These are phyloP conservation scores for Monosporozyma unispora DNA, from an alignment of 805 yeast genomes.

Conservation along the genomic window DNA sequence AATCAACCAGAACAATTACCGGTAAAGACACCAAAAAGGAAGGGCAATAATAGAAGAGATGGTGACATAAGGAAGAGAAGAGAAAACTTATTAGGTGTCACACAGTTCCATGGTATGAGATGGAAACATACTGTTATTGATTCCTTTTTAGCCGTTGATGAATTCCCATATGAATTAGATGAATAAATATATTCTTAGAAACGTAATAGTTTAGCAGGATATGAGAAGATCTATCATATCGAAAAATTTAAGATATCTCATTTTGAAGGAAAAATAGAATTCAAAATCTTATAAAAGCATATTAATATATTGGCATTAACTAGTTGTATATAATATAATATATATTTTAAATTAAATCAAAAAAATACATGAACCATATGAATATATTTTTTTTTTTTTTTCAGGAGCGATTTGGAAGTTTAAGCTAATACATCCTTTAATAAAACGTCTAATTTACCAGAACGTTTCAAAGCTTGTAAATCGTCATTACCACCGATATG, in stretches of 20 bases:
- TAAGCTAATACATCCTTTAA: conserved; percentile 12
- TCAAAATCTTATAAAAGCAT: no score
- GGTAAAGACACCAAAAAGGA: neutral
- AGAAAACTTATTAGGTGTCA: neutral
- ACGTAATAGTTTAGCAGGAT: no score
- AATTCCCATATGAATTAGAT: neutral
- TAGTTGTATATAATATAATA: no score
- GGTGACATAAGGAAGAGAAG: neutral
- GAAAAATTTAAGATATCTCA: no score
- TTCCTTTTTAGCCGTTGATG: neutral
- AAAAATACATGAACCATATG: neutral
- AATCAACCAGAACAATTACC: neutral
- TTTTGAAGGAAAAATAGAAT: no score
- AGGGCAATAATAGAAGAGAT: neutral
- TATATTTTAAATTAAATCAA: neutral
- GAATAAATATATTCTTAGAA: no score
- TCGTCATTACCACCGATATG: conserved; percentile 96
- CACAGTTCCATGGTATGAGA: neutral
- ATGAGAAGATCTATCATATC: no score
- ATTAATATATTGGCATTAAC: no score
- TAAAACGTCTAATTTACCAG: conserved; percentile 46
- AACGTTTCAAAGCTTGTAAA: conserved; percentile 58
- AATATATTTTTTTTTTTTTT: no score
- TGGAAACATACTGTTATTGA: neutral
- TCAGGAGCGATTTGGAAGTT: neutral